Evolutionary conservation across 495 filamentous ascomycete species (phyloP), one percentile per base, ranked within the genome.

Genomic region (Glonium stellatum): DNA sequence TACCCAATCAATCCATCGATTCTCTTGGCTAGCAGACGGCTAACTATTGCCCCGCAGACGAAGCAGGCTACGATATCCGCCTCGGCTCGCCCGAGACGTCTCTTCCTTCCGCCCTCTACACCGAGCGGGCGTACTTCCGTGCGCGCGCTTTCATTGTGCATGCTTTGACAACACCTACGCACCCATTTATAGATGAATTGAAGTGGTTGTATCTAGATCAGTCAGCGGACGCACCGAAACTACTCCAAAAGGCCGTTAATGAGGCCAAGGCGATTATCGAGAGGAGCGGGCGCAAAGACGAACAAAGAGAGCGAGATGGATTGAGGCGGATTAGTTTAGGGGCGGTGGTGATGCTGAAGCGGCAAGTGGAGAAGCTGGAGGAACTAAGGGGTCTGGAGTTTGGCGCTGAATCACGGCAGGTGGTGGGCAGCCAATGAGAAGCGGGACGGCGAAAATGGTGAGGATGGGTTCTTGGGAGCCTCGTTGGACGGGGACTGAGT

Each of bases 41-140:
- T 31, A 31, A 31, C 27, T 31, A 31, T 6, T 42, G 46, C 42
- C 35, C 31, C 37, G 27, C 23, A 83, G 80, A 85, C 60, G 82
- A 85, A 70, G 80, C 82, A 18, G 82, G 82, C 22, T 84, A 78
- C 60, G 79, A 81, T 34, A 68, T 71, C 23, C 72, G 80, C 25
- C 69, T 71, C 18, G 71, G 69, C 15, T 68, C 77, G 3, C 71
- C 71, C 25, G 75, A 81, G 53, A 69, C 72, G n/a, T 64, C 63
- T 0, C 58, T 80, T 6, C 75, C 78, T n/a, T 77, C 76, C 19
- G 69, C 70, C 5, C 72, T 78, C 13, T 85, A 85, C 60, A 78
- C 75, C 4, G 82, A 85, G 61, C 80, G 77, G 54, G 72, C 79
- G 4, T 84, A 80, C 49, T 73, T 84, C 34, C 67, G 80, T 54